phyloP scores from a whole-genome alignment of 2,329 filamentous ascomycete species.

The Coniochaeta sp. region DNA sequence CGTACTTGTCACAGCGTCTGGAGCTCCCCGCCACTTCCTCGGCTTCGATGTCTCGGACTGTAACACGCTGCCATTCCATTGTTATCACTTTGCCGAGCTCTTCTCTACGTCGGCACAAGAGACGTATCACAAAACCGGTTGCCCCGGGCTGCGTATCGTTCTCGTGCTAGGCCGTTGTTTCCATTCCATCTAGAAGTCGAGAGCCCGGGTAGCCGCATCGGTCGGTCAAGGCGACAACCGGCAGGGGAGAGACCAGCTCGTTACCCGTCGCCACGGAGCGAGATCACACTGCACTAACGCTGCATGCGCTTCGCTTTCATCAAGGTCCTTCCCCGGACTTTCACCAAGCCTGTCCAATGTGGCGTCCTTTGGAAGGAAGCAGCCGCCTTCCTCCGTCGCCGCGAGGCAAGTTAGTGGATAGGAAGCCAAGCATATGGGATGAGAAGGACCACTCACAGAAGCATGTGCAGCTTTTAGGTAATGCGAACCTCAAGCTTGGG shows the following conservation, averaged over 20 bases:
- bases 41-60: not conserved
- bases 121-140: not conserved
- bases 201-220: not conserved
- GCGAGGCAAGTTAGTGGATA: not conserved
- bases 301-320: not conserved
- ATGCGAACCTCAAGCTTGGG: not conserved
- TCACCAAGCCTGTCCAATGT: not conserved
- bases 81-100: not conserved
- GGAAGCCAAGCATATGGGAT: not conserved
- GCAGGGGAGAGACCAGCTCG: not conserved
- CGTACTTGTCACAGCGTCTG: too few relatives aligned
- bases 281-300: not conserved
- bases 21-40: not conserved
- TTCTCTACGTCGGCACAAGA: not conserved
- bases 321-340: not conserved
- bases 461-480: not conserved
- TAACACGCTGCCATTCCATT: not conserved
- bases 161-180: not conserved
- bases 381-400: too few relatives aligned
- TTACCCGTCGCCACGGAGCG: too few relatives aligned
- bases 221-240: not conserved
- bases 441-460: not conserved
- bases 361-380: not conserved
- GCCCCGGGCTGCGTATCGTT: not conserved
- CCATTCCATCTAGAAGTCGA: not conserved